Percentiles rank a stretch among this genome's conserved stretches.
phyloP scores from a whole-genome alignment of 2,329 filamentous ascomycete species.

The Ceratocystiopsis sp. region DNA sequence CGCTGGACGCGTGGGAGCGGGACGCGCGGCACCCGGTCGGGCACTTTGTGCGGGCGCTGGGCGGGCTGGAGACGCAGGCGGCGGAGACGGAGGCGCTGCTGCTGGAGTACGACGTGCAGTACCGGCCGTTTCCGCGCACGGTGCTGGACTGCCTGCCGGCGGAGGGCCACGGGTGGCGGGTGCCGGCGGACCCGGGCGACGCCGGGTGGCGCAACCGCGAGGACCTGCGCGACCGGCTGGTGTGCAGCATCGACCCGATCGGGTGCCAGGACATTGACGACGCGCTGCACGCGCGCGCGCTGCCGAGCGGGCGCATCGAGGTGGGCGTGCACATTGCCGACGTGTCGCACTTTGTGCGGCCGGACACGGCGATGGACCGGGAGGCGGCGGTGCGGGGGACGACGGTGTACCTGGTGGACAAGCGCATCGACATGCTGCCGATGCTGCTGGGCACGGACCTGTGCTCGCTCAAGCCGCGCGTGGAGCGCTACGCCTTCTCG shows the following conservation, averaged over 20 bases:
- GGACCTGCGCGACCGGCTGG: conserved; percentile 70
- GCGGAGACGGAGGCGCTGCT: conserved; percentile 91
- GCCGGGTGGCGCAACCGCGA: conserved; percentile 73
- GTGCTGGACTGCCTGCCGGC: conserved; percentile 83
- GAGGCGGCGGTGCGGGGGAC: conserved; percentile 90
- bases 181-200: conserved; percentile 63
- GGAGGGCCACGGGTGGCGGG: conserved; percentile 88
- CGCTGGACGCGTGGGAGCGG: conserved; percentile 88
- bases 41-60: conserved; percentile 83
- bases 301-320: conserved; percentile 88
- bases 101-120: conserved; percentile 93
- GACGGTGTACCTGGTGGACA: conserved; percentile 94
- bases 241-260: conserved; percentile 94
- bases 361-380: conserved; percentile 90
- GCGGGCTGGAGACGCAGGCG: conserved; percentile 90
- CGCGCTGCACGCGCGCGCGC: conserved; percentile 67
- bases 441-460: conserved; percentile 90
- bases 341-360: conserved; percentile 97
- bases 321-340: conserved; percentile 98
- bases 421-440: conserved; percentile 98
- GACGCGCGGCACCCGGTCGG: conserved; percentile 85
- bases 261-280: conserved; percentile 98
- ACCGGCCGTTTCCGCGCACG: conserved; percentile 88
- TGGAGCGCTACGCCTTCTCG: conserved; percentile 84
- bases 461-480: conserved; percentile 90